A percentile compares a stretch with the other conserved stretches of the same genome.
Evolutionary conservation across 2,329 filamentous ascomycete genomes (phyloP).

Genomic region (Xylariaceae sp.): DNA sequence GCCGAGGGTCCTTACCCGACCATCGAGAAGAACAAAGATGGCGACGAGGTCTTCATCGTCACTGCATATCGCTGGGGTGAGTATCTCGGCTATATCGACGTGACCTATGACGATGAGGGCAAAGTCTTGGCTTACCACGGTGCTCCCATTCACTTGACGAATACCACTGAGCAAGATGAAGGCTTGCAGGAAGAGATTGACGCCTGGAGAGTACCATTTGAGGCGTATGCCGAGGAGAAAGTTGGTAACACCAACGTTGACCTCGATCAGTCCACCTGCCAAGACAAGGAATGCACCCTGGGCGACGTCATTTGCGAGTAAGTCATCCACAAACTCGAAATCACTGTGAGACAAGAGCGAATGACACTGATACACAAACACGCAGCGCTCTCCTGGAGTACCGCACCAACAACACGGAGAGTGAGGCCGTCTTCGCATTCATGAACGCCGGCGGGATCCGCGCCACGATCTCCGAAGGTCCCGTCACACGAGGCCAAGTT

Average conservation of each 20-base stretch:
- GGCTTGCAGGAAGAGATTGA: constrained; percentile 55
- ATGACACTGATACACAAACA: constrained; percentile 21
- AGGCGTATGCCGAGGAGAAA: constrained; percentile 54
- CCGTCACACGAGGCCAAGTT: constrained; percentile 60
- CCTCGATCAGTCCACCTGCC: constrained; percentile 58
- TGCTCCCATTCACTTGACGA: constrained; percentile 61
- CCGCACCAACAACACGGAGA: constrained; percentile 44
- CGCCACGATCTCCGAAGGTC: constrained; percentile 57
- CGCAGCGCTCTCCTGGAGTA: constrained; percentile 58
- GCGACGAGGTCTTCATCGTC: constrained; percentile 65
- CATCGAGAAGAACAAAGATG: constrained; percentile 55
- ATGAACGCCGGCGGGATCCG: constrained; percentile 63
- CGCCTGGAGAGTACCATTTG: constrained; percentile 58
- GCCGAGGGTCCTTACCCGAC: constrained; percentile 61
- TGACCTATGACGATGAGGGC: constrained; percentile 58
- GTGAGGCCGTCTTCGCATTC: constrained; percentile 51
- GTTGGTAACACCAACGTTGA: constrained; percentile 51
- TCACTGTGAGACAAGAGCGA: too few relatives aligned
- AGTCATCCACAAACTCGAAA: constrained; percentile 10
- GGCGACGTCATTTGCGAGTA: constrained; percentile 53
- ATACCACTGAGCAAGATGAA: constrained; percentile 54
- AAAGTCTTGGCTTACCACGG: constrained; percentile 61
- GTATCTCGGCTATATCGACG: constrained; percentile 64
- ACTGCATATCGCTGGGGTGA: constrained; percentile 66
- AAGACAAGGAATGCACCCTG: constrained; percentile 53